Evolutionary conservation across 164 flowering plant species (phyloP), one percentile per base, ranked within the genome.

Genomic region (Protea cynaroides): DNA sequence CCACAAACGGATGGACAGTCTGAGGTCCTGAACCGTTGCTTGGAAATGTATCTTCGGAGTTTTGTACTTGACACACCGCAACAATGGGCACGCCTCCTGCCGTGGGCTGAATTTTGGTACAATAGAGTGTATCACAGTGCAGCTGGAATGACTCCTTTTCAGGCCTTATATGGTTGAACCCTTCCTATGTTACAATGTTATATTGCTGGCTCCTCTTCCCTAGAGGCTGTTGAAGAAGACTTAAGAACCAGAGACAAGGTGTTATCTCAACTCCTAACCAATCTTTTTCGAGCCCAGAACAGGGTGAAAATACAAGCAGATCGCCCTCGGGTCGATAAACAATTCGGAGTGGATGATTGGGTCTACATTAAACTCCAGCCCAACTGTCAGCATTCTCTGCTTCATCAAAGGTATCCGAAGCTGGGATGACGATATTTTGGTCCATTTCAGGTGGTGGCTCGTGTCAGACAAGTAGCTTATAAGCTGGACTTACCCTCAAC

Each of bases 31-130:
- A 66, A 66, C 44, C 12, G 40, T n/a, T n/a, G n/a, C n/a, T n/a
- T n/a, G n/a, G n/a, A n/a, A n/a, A n/a, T n/a, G n/a, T n/a, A n/a
- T n/a, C n/a, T n/a, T n/a, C n/a, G n/a, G n/a, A n/a, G n/a, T n/a
- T 71, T 53, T 25, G 13, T 1, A 66, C 62, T 0, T 4, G 8
- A 23, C 17, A 40, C 3, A 66, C 58, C 66, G 12, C 40, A 0
- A 46, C n/a, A 37, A 3, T 66, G 66, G 61, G 17, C 66, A 0
- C 34, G 50, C 3, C 61, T 37, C 69, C 58, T 51, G 1, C n/a
- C n/a, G n/a, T n/a, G n/a, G n/a, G n/a, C n/a, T n/a, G 69, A 56
- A 36, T 65, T 6, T 14, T 60, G 65, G 61, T 71, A 71, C 36
- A 71, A 66, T 21, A 66, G 59, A 5, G 15, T 36, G 18, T 38